phyloP scores from a whole-genome alignment of 2,329 filamentous ascomycete genomes.

The Sarocladium brachiariae region DNA sequence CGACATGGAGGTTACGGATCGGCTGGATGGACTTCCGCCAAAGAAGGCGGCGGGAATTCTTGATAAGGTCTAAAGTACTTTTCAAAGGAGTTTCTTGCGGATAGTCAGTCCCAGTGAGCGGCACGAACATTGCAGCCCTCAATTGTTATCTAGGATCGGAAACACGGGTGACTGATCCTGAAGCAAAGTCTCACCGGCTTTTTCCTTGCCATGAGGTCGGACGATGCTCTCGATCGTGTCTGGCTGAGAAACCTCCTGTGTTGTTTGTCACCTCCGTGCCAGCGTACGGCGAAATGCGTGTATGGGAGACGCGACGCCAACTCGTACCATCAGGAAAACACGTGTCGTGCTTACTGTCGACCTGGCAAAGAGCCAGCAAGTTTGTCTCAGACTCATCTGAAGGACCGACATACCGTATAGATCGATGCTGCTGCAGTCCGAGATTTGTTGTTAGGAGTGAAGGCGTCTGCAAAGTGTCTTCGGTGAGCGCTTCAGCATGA shows the following conservation, averaged over 20 bases:
- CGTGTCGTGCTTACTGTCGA: conserved; percentile 11
- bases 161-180: conserved; percentile 41
- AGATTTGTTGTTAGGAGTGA: conserved; percentile 13
- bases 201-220: conserved; percentile 47
- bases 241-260: conserved; percentile 9
- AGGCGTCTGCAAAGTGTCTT: conserved; percentile 10
- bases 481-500: conserved; percentile 5
- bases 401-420: conserved; percentile 11
- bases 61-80: too few species aligned
- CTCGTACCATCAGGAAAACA: conserved; percentile 10
- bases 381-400: conserved; percentile 11
- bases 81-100: too few species aligned
- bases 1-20: too few species aligned
- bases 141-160: conserved; percentile 43
- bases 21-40: too few species aligned
- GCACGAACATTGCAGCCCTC: too few species aligned
- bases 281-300: conserved; percentile 9
- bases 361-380: conserved; percentile 9
- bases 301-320: conserved; percentile 20
- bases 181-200: conserved; percentile 55
- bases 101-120: too few species aligned
- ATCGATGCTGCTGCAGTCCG: conserved; percentile 12
- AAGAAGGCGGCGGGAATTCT: too few species aligned
- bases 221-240: conserved; percentile 48
- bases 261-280: background rate